These are phyloP conservation scores for Tetrahymena malaccensis DNA, from an alignment of 73 alveolate genomes.

Conservation along the genomic window DNA sequence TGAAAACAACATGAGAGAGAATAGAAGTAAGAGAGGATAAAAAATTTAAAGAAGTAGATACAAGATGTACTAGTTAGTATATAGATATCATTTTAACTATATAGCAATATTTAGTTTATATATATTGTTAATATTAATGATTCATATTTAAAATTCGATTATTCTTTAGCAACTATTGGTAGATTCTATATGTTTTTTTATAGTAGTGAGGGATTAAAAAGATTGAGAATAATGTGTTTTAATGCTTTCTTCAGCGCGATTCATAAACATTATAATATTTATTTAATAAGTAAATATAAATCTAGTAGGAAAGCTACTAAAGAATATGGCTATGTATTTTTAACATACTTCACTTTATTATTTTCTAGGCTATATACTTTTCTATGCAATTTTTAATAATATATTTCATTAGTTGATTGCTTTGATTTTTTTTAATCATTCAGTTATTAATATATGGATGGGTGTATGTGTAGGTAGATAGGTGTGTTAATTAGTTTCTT, in stretches of 20 bases:
- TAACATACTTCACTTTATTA: background rate
- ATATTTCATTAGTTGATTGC: background rate
- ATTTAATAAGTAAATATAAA: background rate
- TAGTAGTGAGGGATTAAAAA: background rate
- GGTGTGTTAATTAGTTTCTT: background rate
- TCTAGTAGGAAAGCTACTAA: background rate
- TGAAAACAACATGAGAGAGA: too few relatives aligned
- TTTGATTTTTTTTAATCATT: background rate
- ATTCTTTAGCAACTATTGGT: background rate
- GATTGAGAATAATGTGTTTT: background rate
- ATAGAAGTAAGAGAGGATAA: background rate
- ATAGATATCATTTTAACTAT: background rate
- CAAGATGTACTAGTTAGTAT: background rate
- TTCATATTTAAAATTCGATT: background rate
- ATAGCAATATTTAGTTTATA: background rate
- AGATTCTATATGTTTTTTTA: background rate
- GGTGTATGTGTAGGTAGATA: background rate
- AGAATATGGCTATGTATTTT: background rate
- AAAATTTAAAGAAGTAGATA: background rate
- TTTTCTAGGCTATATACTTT: background rate
- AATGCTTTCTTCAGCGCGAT: background rate
- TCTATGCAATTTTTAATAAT: background rate
- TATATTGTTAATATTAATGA: background rate
- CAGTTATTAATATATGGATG: background rate
- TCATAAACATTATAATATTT: background rate